Conservation (phyloP, 202 grass and related monocot genomes). For the Setaria viridis region DNA sequence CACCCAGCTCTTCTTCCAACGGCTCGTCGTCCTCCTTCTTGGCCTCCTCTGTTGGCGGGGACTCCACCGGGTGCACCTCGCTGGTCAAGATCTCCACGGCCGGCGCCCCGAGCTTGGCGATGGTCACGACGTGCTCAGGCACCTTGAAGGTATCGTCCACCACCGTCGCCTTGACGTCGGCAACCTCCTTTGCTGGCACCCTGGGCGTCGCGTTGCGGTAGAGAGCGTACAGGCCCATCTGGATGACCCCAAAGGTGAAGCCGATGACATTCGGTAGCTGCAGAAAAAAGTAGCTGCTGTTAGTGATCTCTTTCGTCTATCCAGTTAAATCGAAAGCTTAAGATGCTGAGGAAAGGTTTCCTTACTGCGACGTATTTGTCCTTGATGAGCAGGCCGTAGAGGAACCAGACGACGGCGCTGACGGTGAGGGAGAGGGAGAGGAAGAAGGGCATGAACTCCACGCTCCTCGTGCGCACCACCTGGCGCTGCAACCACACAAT, state of each 20-base stretch:
- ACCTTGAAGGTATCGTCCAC: not conserved
- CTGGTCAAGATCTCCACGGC: constrained; percentile 9
- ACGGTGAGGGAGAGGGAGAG: constrained; percentile 81
- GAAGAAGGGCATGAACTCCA: constrained; percentile 92
- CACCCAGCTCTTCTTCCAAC: not conserved
- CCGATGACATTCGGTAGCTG: constrained; percentile 77
- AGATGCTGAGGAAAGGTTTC: too few species aligned
- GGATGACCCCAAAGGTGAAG: constrained; percentile 64
- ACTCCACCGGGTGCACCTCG: not conserved
- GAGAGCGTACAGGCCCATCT: constrained; percentile 72
- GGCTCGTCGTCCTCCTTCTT: not conserved
- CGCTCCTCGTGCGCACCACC: constrained; percentile 75
- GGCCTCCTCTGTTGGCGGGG: not conserved
- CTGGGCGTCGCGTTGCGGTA: constrained; percentile 50
- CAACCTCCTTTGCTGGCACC: not conserved
- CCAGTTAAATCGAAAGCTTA: not conserved
- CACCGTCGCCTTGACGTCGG: not conserved
- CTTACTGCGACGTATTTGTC: constrained; percentile 86
- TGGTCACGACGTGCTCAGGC: constrained; percentile 50
- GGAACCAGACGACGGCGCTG: constrained; percentile 80
- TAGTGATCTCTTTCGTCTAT: not conserved
- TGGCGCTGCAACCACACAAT: constrained; percentile 52
- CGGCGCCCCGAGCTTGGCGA: constrained; percentile 32
- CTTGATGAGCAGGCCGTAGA: constrained; percentile 76
- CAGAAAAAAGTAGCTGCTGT: not conserved